These are phyloP conservation scores for Tuber umbilicatum DNA, from an alignment of 495 filamentous ascomycete species.

Conservation along the genomic window DNA sequence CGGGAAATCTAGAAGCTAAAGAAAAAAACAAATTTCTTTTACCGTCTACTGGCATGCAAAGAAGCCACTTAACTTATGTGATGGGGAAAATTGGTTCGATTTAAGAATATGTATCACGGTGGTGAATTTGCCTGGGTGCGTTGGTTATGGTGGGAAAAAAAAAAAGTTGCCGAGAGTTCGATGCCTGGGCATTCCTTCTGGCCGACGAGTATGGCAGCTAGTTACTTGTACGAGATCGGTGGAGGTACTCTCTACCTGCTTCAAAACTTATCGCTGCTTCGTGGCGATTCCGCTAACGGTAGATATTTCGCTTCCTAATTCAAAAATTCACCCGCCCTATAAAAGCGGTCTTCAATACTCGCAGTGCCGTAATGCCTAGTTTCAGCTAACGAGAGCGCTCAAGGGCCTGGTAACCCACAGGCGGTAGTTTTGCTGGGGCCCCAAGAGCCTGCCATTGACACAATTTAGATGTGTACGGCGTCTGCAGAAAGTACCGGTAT, in stretches of 20 bases:
- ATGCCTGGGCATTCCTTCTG: background rate
- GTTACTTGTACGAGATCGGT: background rate
- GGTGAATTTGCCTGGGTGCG: background rate
- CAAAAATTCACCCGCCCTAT: slow-evolving; percentile 25
- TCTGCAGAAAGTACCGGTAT: slow-evolving; percentile 17
- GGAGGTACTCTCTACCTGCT: slow-evolving; percentile 16
- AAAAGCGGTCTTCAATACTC: slow-evolving; percentile 29
- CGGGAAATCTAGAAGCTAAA: background rate
- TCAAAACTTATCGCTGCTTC: slow-evolving; percentile 32
- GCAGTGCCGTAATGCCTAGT: slow-evolving; percentile 15
- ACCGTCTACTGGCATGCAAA: background rate
- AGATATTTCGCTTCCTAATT: slow-evolving; percentile 29
- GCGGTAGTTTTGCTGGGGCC: slow-evolving; percentile 28
- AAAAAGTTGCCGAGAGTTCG: background rate
- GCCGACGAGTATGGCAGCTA: background rate
- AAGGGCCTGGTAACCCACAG: slow-evolving; percentile 16
- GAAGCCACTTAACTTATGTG: background rate
- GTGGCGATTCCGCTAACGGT: slow-evolving; percentile 23
- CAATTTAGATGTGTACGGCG: slow-evolving; percentile 13
- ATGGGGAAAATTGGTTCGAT: background rate
- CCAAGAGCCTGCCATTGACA: slow-evolving; percentile 27
- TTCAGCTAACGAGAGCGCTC: slow-evolving; percentile 16
- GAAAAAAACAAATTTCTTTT: background rate
- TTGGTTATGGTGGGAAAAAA: background rate
- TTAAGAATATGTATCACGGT: background rate